These are phyloP conservation scores for Laguncularia racemosa DNA, from an alignment of 345 rosid species.

Conservation along the genomic window DNA sequence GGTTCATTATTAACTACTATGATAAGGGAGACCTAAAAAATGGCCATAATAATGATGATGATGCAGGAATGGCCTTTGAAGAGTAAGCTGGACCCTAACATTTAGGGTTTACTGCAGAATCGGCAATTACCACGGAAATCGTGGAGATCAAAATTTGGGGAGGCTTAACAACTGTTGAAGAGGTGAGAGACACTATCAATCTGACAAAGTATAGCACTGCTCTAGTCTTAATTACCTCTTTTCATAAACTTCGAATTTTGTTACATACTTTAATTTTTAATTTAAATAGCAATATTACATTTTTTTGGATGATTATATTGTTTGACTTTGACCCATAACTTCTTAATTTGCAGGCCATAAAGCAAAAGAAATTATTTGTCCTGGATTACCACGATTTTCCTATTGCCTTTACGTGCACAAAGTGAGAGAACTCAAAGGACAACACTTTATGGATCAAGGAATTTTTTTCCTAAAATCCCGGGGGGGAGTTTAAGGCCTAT, in stretches of 20 bases:
- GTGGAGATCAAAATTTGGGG: constrained; percentile 40
- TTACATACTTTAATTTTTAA: no score
- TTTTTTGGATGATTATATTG: no score
- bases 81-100: constrained; percentile 57
- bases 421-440: constrained; percentile 42
- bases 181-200: constrained; percentile 24
- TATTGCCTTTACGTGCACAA: constrained; percentile 58
- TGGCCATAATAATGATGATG: not conserved
- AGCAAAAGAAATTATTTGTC: constrained; percentile 41
- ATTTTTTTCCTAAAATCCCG: constrained; percentile 47
- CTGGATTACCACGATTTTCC: constrained; percentile 55
- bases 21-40: no score
- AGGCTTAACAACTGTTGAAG: constrained; percentile 42
- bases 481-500: constrained; percentile 44
- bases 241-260: no score
- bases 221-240: no score
- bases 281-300: no score
- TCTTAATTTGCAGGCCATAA: constrained; percentile 27
- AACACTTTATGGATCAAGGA: constrained; percentile 58
- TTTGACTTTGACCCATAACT: not conserved
- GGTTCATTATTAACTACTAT: no score
- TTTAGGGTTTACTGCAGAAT: constrained; percentile 56
- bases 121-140: constrained; percentile 59
- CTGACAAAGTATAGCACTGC: no score
- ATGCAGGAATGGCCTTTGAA: constrained; percentile 81